phyloP scores from a whole-genome alignment of 768 basidiomycete species.

The Candolleomyces aberdarensis region DNA sequence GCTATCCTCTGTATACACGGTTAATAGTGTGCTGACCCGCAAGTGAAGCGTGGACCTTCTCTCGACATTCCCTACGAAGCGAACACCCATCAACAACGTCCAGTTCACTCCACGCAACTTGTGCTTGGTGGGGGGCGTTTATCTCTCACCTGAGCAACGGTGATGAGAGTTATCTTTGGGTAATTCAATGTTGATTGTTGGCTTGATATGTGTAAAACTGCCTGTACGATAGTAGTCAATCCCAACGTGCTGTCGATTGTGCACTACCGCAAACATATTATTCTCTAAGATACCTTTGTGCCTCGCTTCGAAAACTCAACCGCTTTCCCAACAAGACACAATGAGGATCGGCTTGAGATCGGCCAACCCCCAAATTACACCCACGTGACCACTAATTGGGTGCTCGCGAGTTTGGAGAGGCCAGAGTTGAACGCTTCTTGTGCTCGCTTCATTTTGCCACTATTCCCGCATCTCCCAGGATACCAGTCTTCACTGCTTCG shows the following conservation, averaged over 20 bases:
- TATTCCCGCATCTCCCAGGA: not conserved
- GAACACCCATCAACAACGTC: constrained; percentile 88
- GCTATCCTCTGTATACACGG: not conserved
- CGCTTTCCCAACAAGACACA: not conserved
- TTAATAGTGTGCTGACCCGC: constrained; percentile 6
- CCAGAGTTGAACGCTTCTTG: constrained; percentile 1
- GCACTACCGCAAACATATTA: too few relatives aligned
- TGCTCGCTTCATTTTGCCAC: too few relatives aligned
- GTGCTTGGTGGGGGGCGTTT: constrained; percentile 81
- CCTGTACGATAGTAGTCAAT: too few relatives aligned
- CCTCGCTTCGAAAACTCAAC: too few relatives aligned
- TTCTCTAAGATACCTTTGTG: too few relatives aligned
- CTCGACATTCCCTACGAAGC: constrained; percentile 91
- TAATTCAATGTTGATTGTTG: too few relatives aligned
- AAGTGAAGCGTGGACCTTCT: constrained; percentile 72
- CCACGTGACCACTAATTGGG: constrained; percentile 30
- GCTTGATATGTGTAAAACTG: too few relatives aligned
- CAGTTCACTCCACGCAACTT: constrained; percentile 96
- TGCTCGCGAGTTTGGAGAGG: constrained; percentile 17
- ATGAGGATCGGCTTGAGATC: not conserved
- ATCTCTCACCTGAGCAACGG: constrained; percentile 54
- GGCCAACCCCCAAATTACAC: not conserved
- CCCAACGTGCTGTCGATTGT: too few relatives aligned
- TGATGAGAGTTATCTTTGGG: constrained; percentile 9
- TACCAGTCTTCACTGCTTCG: too few relatives aligned